Evolutionary conservation across 768 basidiomycete genomes (phyloP).

Genomic region (Suillus subaureus): DNA sequence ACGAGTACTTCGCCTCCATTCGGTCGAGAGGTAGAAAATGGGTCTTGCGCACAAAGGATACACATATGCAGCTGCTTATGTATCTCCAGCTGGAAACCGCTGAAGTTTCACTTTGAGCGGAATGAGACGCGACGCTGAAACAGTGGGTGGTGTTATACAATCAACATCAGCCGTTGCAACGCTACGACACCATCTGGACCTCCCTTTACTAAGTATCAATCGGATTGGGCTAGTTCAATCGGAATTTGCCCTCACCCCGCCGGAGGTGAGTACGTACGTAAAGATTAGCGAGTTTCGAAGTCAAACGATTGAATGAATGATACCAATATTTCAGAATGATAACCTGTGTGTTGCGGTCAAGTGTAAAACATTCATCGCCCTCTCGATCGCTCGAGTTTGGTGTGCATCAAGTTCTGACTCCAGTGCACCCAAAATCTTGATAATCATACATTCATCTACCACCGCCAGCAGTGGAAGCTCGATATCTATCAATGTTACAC

Average conservation of each 20-base stretch:
- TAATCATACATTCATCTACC: not conserved
- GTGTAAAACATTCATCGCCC: not conserved
- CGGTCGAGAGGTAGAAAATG: not conserved
- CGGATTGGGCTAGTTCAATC: not conserved
- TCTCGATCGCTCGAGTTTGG: not conserved
- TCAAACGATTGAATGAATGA: not conserved
- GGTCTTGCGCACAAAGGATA: not conserved
- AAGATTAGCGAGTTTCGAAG: not conserved
- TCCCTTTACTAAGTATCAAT: not conserved
- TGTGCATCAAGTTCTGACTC: not conserved
- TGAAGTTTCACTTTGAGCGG: not conserved
- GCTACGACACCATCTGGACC: not conserved
- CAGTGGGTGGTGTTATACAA: not conserved
- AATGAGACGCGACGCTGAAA: not conserved
- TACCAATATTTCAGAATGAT: not conserved
- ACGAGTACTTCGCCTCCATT: not conserved
- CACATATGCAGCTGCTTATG: not conserved
- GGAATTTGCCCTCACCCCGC: not conserved
- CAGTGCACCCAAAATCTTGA: not conserved
- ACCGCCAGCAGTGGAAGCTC: not conserved
- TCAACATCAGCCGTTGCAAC: not conserved
- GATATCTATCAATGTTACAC: not conserved
- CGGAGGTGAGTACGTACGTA: not conserved
- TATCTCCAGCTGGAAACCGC: not conserved
- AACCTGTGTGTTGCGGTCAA: not conserved